Base-by-base conservation (phyloP, 208 protist species). In the Trypanosoma vivax region DNA sequence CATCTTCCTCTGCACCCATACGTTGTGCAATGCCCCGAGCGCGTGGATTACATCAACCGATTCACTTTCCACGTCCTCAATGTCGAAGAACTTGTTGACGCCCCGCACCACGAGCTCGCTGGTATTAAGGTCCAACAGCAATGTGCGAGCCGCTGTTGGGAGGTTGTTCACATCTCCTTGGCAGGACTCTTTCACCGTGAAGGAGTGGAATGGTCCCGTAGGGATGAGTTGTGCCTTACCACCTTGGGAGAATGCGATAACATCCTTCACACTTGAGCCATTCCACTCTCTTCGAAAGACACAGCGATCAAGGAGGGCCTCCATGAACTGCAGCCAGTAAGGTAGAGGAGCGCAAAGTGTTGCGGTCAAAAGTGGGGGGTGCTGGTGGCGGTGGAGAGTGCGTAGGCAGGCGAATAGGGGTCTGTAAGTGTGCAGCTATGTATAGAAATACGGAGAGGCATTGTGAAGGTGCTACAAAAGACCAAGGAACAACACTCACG, bases 21-120 rank as follows among this genome's bases (percentile, higher is more conserved):
- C 65, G 29, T 25, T n/a, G 25, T 70, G 76, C 10, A 33, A 7
- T 14, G 37, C 21, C 82, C 81, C 89, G 25, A 88, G 45, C 2
- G 25, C 23, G 16, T 34, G 21, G 21, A 80, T 75, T 2, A 11
- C 6, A 5, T 45, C 21, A 30, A 68, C 10, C 73, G 70, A 77
- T n/a, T 50, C 59, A n/a, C 34, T 25, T 25, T 69, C 58, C 13
- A 88, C 72, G 7, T 76, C 74, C 11, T 60, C 65, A 5, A 83
- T 11, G 47, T 90, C 83, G 52, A 88, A 79, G 43, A 95, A 95
- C 55, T 95, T 95, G 62, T 95, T 92, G 23, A 95, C 59, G 29
- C 88, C 83, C 37, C 88, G 75, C 31, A 78, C 70, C n/a, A 81
- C 45, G 31, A 95, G 79, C n/a, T 60, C 56, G 30, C 70, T 76